phyloP scores from a whole-genome alignment of 202 grass and related monocot species.

The Setaria italica region DNA sequence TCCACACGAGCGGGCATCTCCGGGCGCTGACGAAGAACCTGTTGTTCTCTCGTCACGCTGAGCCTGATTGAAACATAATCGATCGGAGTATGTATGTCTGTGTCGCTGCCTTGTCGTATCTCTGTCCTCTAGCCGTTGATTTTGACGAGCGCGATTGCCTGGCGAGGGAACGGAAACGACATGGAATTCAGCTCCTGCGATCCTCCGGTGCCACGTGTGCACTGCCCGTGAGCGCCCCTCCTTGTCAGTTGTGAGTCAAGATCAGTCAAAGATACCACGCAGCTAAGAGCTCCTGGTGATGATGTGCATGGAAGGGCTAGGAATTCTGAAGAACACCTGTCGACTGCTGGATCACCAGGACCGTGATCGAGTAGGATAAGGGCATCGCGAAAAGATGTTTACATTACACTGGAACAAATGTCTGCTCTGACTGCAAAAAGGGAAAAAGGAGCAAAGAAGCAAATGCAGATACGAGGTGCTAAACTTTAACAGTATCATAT shows the following conservation, averaged over 20 bases:
- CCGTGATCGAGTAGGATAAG: not conserved
- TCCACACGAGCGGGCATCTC: conserved; percentile 54
- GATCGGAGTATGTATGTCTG: conserved; percentile 2
- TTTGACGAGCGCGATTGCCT: conserved; percentile 16
- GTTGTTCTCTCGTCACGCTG: conserved; percentile 13
- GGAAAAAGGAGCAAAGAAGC: too few species aligned
- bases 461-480: too few species aligned
- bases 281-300: too few species aligned
- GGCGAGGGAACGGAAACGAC: not conserved
- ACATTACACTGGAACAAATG: not conserved
- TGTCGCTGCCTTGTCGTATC: conserved; percentile 42
- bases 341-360: too few species aligned
- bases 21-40: conserved; percentile 8
- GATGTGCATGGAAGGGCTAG: conserved; percentile 10
- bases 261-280: conserved; percentile 35
- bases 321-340: too few species aligned
- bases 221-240: not conserved
- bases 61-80: conserved; percentile 8
- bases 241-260: conserved; percentile 33
- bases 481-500: too few species aligned
- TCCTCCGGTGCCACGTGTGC: conserved; percentile 38
- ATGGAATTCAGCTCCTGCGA: conserved; percentile 11
- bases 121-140: conserved; percentile 37
- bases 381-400: not conserved
- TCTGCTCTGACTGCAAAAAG: not conserved